Base-by-base conservation (phyloP, 352 stramenopile genomes). In the Phytophthora fragariae region DNA sequence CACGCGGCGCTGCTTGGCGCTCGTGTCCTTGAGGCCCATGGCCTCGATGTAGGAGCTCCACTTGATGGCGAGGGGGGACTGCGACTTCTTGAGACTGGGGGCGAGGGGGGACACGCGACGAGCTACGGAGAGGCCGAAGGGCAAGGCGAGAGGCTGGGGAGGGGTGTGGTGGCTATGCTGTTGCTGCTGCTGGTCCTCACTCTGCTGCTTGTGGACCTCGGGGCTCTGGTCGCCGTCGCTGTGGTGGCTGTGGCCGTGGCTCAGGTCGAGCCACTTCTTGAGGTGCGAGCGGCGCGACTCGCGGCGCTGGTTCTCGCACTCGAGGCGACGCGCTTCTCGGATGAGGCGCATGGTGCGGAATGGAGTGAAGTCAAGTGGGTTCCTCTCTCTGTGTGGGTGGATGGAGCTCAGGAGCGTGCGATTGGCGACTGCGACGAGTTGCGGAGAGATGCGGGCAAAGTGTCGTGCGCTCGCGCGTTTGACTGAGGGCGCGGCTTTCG, bases 71-170 rank as follows among this genome's bases (percentile, higher is more conserved):
- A 92, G 65, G 14, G 70, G 54, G 6, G 79, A 78, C 60, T 77
- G 72, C 10, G 81, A 52, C 64, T 91, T 91, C 70, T 92, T 93
- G 0, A 92, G 72, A 64, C 83, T 91, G 19, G 85, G 76, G 5
- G 76, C 62, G 19, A 84, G 70, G n/a, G 82, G 73, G 6, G 68
- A 76, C 62, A 66, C 35, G 14, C 70, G 74, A 55, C 74, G 74
- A 39, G 53, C 33, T 11, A 66, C 33, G 8, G 37, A 44, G 37
- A 75, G 31, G 11, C 41, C 35, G 8, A 77, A 80, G 3, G 60
- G 50, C 7, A 49, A n/a, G 31, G 37, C 12, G 1, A 44, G 37
- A 27, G 24, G 24, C 24, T 27, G 24, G 24, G 24, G 24, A 27
- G 24, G 24, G 24, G 24, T 27, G 37, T 44, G 37, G 11, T 14